Percentiles rank a stretch among this genome's conserved stretches.
Evolutionary conservation across 441 rosid species (phyloP).

Genomic region (Eugenia klotzschiana): DNA sequence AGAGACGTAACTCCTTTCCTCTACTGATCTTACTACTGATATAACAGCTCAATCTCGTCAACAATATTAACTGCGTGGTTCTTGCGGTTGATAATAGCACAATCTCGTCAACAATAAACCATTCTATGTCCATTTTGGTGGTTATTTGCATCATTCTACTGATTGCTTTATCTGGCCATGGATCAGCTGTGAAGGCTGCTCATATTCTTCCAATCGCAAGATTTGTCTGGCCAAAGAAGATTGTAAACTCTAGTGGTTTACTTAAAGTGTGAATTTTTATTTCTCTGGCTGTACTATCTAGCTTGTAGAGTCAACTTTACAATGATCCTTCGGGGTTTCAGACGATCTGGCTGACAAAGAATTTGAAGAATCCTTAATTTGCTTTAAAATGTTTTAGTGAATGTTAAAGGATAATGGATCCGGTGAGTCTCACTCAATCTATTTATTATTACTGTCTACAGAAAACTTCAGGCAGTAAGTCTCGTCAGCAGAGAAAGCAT

Average conservation of each 20-base stretch:
- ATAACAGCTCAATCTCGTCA: not conserved
- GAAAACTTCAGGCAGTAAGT: constrained; percentile 43
- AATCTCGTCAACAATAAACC: not conserved
- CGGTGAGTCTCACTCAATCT: not conserved
- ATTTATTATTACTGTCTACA: constrained; percentile 15
- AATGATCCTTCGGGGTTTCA: not conserved
- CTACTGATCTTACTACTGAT: not conserved
- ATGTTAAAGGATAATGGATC: not conserved
- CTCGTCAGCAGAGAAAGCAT: constrained; percentile 46
- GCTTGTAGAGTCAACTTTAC: not conserved
- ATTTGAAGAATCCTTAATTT: not conserved
- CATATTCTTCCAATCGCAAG: not conserved
- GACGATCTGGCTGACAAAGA: not conserved
- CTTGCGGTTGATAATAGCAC: not conserved
- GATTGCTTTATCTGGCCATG: not conserved
- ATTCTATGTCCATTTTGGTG: not conserved
- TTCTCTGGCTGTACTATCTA: not conserved
- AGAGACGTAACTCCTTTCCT: not conserved
- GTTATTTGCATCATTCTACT: not conserved
- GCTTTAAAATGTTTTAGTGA: not conserved
- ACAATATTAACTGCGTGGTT: not conserved
- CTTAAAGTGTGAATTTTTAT: not conserved
- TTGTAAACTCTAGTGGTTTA: not conserved
- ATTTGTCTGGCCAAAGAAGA: not conserved
- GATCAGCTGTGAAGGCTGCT: not conserved